These are phyloP conservation scores for Fusarium sp. DNA, from an alignment of 2,329 filamentous ascomycete species.

Conservation along the genomic window DNA sequence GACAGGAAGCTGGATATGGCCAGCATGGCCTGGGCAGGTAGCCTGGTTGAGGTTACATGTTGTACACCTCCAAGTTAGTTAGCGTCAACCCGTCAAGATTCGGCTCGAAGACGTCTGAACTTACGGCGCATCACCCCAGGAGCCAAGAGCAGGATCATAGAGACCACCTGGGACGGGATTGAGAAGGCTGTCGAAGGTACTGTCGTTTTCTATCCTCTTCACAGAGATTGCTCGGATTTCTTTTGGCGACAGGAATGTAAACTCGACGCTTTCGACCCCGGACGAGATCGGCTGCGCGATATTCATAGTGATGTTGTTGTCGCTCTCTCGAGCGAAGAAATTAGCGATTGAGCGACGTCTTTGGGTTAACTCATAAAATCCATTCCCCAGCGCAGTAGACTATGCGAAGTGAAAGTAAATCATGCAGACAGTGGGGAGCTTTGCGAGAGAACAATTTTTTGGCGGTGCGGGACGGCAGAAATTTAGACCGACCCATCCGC, in stretches of 20 bases:
- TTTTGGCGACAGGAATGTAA: constrained; percentile 81
- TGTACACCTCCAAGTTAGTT: constrained; percentile 71
- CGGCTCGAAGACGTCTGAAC: constrained; percentile 20
- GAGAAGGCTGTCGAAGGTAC: constrained; percentile 91
- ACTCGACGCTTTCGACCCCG: constrained; percentile 87
- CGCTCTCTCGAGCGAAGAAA: constrained; percentile 30
- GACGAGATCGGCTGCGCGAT: constrained; percentile 85
- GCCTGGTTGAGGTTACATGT: constrained; percentile 88
- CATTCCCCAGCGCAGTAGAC: constrained; percentile 35
- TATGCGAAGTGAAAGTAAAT: constrained; percentile 33
- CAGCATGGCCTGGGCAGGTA: constrained; percentile 90
- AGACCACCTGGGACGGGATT: constrained; percentile 91
- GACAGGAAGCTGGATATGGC: constrained; percentile 93
- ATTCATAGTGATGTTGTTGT: constrained; percentile 64
- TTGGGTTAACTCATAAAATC: constrained; percentile 38
- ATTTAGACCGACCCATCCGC: constrained; percentile 39
- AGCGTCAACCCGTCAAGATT: constrained; percentile 16
- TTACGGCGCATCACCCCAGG: constrained; percentile 86
- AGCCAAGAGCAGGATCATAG: constrained; percentile 91
- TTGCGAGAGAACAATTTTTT: constrained; percentile 54
- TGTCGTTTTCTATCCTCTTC: constrained; percentile 91
- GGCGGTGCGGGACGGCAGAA: constrained; percentile 60
- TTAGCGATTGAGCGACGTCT: constrained; percentile 41
- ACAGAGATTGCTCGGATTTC: constrained; percentile 93
- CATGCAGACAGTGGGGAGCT: constrained; percentile 39